Evolutionary conservation across 768 basidiomycete genomes (phyloP).

Genomic region (Phlebiopsis flavidoalba): DNA sequence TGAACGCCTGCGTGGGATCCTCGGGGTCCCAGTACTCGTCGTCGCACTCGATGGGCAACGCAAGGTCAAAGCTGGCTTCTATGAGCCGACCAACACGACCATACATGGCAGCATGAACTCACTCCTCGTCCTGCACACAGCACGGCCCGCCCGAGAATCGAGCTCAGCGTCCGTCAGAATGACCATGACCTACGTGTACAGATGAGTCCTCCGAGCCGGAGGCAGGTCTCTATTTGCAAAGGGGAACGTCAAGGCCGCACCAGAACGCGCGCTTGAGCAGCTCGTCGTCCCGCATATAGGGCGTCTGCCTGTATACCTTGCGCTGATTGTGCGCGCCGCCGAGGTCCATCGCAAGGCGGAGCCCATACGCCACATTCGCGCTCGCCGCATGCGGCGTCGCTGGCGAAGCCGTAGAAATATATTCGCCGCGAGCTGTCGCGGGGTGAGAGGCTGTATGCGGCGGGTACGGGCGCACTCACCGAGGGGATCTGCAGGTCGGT

Average conservation of each 20-base stretch:
- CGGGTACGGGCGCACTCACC: slow-evolving; percentile 28
- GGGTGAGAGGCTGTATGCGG: no score
- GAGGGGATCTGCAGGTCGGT: slow-evolving; percentile 67
- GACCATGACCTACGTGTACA: slow-evolving; percentile 36
- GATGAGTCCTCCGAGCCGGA: not conserved
- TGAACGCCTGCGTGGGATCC: slow-evolving; percentile 45
- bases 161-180: slow-evolving; percentile 39
- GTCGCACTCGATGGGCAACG: slow-evolving; percentile 62
- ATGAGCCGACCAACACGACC: not conserved
- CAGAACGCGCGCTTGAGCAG: slow-evolving; percentile 82
- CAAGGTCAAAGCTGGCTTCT: slow-evolving; percentile 58
- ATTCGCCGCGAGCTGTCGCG: not conserved
- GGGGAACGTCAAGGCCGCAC: slow-evolving; percentile 29
- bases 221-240: not conserved
- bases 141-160: slow-evolving; percentile 59
- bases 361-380: slow-evolving; percentile 36
- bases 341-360: slow-evolving; percentile 51
- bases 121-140: slow-evolving; percentile 72
- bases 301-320: slow-evolving; percentile 41
- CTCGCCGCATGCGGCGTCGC: slow-evolving; percentile 3
- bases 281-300: slow-evolving; percentile 47
- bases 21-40: slow-evolving; percentile 3
- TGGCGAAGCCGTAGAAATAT: slow-evolving; percentile 9
- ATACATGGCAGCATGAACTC: slow-evolving; percentile 21
- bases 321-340: slow-evolving; percentile 70